phyloP scores from a whole-genome alignment of 2,329 filamentous ascomycete genomes.

The Dactylellina haptotyla region DNA sequence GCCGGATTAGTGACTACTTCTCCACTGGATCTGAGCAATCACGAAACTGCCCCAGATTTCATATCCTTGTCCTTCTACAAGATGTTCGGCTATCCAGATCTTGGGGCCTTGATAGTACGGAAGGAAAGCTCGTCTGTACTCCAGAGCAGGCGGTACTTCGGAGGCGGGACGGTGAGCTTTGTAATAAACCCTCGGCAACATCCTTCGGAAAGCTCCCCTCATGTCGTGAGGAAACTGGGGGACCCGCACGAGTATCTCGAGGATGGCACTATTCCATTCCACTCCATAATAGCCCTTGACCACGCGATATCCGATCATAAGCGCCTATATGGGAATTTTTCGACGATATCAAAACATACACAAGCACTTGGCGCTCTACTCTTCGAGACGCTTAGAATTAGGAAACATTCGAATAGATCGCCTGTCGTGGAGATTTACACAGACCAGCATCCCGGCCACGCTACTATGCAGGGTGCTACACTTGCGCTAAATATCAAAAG shows the following conservation, averaged over 20 bases:
- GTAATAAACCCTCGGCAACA: slow-evolving; percentile 69
- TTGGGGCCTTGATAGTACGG: slow-evolving; percentile 84
- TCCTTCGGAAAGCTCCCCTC: slow-evolving; percentile 77
- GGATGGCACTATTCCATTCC: slow-evolving; percentile 89
- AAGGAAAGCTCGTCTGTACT: slow-evolving; percentile 59
- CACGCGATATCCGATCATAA: slow-evolving; percentile 76
- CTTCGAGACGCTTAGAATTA: slow-evolving; percentile 67
- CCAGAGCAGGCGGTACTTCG: slow-evolving; percentile 77
- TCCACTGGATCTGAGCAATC: slow-evolving; percentile 74
- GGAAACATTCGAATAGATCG: slow-evolving; percentile 76
- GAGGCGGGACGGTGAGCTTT: slow-evolving; percentile 92
- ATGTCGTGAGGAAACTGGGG: slow-evolving; percentile 74
- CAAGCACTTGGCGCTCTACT: slow-evolving; percentile 71
- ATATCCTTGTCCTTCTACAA: slow-evolving; percentile 91
- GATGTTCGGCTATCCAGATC: slow-evolving; percentile 95
- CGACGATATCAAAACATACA: slow-evolving; percentile 76
- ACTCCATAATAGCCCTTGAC: slow-evolving; percentile 85
- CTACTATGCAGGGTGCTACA: slow-evolving; percentile 73
- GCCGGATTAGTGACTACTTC: slow-evolving; percentile 83
- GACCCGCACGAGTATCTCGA: slow-evolving; percentile 84
- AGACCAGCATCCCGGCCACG: slow-evolving; percentile 60
- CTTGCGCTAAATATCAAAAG: slow-evolving; percentile 84
- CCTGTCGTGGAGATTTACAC: slow-evolving; percentile 74
- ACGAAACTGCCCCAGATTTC: slow-evolving; percentile 78
- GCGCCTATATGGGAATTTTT: slow-evolving; percentile 77